These are phyloP conservation scores for Moricandia moricandioides DNA, from an alignment of 345 rosid species.

Conservation along the genomic window DNA sequence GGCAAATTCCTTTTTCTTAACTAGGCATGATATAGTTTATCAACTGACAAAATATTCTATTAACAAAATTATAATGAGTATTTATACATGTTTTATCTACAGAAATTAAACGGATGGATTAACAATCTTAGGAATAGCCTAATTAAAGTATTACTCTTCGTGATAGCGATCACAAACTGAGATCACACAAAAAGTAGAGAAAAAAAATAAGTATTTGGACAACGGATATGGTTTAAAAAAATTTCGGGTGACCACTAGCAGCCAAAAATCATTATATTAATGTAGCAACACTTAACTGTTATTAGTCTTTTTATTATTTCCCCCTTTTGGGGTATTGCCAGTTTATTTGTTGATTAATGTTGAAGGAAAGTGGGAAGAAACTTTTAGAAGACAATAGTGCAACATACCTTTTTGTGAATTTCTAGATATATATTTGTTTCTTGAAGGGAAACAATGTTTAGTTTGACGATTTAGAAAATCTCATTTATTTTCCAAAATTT, in stretches of 20 bases:
- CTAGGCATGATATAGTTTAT: neutral
- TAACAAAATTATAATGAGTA: neutral
- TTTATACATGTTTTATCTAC: neutral
- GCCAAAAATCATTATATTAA: conserved; percentile 3
- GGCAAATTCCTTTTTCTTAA: too few species aligned
- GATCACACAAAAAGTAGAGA: neutral
- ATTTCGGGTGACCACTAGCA: conserved; percentile 6
- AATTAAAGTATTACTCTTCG: neutral
- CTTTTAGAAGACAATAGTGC: conserved; percentile 32
- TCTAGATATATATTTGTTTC: conserved; percentile 26
- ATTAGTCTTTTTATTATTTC: neutral
- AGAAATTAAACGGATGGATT: neutral
- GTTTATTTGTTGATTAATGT: conserved; percentile 17
- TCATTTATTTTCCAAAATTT: neutral
- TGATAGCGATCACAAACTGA: neutral
- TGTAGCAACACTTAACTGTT: neutral
- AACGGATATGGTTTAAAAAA: neutral
- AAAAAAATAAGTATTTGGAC: neutral
- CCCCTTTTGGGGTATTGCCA: neutral
- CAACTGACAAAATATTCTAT: neutral
- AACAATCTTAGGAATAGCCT: neutral
- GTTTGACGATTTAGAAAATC: conserved; percentile 13
- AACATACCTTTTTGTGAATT: neutral
- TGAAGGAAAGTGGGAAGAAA: conserved; percentile 26
- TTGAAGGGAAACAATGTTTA: conserved; percentile 23